A percentile compares a stretch with the other conserved stretches of the same genome.
phyloP scores from a whole-genome alignment of 1,284 basidiomycete species.

The Puccinia triticina region DNA sequence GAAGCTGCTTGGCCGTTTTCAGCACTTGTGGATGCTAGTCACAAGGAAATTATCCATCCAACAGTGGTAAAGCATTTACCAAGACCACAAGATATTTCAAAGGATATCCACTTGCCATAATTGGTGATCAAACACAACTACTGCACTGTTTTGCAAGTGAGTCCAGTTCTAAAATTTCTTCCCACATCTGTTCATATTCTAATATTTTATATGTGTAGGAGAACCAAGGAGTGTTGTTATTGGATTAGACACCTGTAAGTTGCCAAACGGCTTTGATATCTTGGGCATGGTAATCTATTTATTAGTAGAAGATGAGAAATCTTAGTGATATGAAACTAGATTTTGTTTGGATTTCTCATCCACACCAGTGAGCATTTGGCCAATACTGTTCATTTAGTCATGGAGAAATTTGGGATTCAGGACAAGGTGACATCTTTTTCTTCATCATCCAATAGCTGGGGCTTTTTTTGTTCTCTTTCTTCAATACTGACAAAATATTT shows the following conservation, averaged over 20 bases:
- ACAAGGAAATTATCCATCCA: not conserved
- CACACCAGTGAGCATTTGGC: not conserved
- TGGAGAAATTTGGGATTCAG: no score
- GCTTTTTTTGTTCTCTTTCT: not conserved
- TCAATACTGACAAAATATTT: not conserved
- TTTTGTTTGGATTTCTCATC: not conserved
- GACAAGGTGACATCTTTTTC: no score
- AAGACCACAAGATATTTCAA: not conserved
- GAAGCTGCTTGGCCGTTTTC: no score
- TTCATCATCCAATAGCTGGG: no score
- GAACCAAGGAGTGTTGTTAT: not conserved
- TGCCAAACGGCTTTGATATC: slow-evolving; percentile 12
- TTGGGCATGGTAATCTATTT: not conserved
- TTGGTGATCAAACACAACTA: not conserved
- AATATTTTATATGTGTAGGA: not conserved
- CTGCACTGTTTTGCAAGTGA: not conserved
- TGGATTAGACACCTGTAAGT: not conserved
- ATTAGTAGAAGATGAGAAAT: not conserved
- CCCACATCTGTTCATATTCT: no score
- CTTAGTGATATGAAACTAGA: not conserved
- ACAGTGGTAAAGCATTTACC: not conserved
- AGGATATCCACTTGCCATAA: not conserved
- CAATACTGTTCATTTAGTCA: not conserved
- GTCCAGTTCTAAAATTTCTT: no score
- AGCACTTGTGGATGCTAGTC: no score